These are phyloP conservation scores for Tolypocladium paradoxum DNA, from an alignment of 2,329 filamentous ascomycete genomes.

Conservation along the genomic window DNA sequence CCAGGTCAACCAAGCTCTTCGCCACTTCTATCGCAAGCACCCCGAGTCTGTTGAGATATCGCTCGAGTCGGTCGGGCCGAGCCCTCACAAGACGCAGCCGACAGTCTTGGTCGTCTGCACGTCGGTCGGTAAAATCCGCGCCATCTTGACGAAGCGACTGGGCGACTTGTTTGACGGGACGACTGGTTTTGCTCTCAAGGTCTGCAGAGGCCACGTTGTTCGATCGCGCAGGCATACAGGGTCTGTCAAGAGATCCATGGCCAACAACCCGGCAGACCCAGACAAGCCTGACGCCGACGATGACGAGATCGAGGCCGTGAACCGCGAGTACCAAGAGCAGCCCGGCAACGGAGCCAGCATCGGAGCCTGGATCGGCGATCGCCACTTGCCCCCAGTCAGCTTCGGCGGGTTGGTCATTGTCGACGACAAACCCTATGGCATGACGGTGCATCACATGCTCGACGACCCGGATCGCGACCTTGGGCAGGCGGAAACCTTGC, in stretches of 20 bases:
- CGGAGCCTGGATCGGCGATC: slow-evolving; percentile 75
- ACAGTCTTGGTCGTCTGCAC: slow-evolving; percentile 71
- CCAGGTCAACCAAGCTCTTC: slow-evolving; percentile 60
- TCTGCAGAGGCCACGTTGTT: slow-evolving; percentile 58
- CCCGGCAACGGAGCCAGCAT: slow-evolving; percentile 86
- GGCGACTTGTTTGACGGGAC: slow-evolving; percentile 52
- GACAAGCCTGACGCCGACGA: slow-evolving; percentile 17
- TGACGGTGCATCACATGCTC: slow-evolving; percentile 96
- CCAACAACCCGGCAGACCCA: slow-evolving; percentile 3
- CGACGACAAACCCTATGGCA: slow-evolving; percentile 75
- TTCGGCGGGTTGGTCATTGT: slow-evolving; percentile 82
- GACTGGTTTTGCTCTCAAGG: slow-evolving; percentile 54
- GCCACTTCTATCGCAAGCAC: slow-evolving; percentile 60
- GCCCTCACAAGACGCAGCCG: slow-evolving; percentile 52
- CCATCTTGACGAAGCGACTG: slow-evolving; percentile 59
- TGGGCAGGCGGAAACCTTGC: slow-evolving; percentile 13
- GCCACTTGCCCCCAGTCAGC: slow-evolving; percentile 81
- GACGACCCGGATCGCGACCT: slow-evolving; percentile 53
- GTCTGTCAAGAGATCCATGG: slow-evolving; percentile 20
- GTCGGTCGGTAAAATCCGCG: slow-evolving; percentile 61
- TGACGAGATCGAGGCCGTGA: slow-evolving; percentile 38
- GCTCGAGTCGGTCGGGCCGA: slow-evolving; percentile 63
- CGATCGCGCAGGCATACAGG: slow-evolving; percentile 41
- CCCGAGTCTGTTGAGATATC: slow-evolving; percentile 71
- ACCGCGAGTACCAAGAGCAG: slow-evolving; percentile 66